phyloP scores from a whole-genome alignment of 805 yeast species.

The Kodamaea neixiangensis region DNA sequence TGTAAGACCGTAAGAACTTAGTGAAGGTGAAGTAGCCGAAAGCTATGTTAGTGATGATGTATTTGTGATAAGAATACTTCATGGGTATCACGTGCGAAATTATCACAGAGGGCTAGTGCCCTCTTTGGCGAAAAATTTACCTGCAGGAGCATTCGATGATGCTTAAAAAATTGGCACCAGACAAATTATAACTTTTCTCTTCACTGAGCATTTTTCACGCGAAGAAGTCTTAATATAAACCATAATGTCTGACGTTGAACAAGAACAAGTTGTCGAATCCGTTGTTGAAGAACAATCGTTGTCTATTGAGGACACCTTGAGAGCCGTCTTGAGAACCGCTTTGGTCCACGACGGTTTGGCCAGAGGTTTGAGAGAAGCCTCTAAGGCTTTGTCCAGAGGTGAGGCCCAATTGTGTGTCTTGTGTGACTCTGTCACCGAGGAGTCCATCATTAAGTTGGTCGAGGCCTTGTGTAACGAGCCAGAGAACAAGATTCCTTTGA shows the following conservation, averaged over 20 bases:
- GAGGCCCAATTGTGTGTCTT: constrained; percentile 97
- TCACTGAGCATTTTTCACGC: constrained; percentile 50
- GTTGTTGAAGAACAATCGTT: constrained; percentile 85
- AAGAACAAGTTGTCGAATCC: constrained; percentile 76
- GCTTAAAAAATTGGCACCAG: constrained; percentile 6
- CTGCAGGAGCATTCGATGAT: neutral
- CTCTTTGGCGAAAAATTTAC: no score
- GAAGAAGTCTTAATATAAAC: constrained; percentile 62
- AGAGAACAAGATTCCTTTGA: constrained; percentile 93
- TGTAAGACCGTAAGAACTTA: no score
- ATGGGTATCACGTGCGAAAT: no score
- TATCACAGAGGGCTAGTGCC: no score
- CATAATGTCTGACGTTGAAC: constrained; percentile 92
- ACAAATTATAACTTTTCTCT: constrained; percentile 8
- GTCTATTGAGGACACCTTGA: constrained; percentile 97
- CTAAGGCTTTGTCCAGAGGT: constrained; percentile 96
- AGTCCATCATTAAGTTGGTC: constrained; percentile 91
- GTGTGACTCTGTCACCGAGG: constrained; percentile 98
- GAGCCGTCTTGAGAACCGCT: constrained; percentile 97
- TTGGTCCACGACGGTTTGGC: constrained; percentile 99
- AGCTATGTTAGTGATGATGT: no score
- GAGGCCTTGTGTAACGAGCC: constrained; percentile 99
- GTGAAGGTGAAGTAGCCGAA: no score
- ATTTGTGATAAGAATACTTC: no score
- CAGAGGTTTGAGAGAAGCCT: constrained; percentile 99